Evolutionary conservation across 495 filamentous ascomycete genomes (phyloP), one percentile per base, ranked within the genome.

Genomic region (Lepraria neglecta): DNA sequence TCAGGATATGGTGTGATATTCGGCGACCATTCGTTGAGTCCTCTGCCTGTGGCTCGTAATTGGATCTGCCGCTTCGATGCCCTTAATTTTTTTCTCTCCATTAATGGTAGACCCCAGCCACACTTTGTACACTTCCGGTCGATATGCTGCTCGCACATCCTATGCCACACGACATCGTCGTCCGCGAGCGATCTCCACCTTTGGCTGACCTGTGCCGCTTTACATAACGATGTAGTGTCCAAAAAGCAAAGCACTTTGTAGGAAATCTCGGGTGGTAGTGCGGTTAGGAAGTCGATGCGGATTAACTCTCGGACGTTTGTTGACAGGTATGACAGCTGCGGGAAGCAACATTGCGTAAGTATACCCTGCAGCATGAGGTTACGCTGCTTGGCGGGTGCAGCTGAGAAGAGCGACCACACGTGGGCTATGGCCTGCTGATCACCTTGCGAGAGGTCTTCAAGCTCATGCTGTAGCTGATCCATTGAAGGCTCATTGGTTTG

Each of bases 61-160:
- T 89, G 90, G 33, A 92, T 89, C 65, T 94, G 87, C 54, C 90
- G 82, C 71, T 94, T 97, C 64, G 90, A 87, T 62, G 90, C 92
- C 38, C 90, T 82, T 45, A 99, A 74, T 69, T 88, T 82, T 72
- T 95, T 96, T 61, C 90, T 81, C 66, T 97, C 94, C 58, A 98
- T 71, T 52, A 94, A 76, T 48, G 94, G 94, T 51, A 99, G 72
- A 4, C 94, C 94, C 91, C 90, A 96, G 17, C 95, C 92, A 69
- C 94, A 99, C 70, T 96, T 97, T 53, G 85, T 91, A 74, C 94
- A 99, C 71, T 96, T 97, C 54, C 92, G 81, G 67, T 94, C 90
- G 58, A 96, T 97, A 68, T 99, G 94, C 68, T 99, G 94, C 75
- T 97, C 92, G 69, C 94, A 99, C 92, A 99, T 97, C 59, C 86